Base-by-base conservation (phyloP, 1,284 basidiomycete species). In the Melampsora abietis-canadensis region DNA sequence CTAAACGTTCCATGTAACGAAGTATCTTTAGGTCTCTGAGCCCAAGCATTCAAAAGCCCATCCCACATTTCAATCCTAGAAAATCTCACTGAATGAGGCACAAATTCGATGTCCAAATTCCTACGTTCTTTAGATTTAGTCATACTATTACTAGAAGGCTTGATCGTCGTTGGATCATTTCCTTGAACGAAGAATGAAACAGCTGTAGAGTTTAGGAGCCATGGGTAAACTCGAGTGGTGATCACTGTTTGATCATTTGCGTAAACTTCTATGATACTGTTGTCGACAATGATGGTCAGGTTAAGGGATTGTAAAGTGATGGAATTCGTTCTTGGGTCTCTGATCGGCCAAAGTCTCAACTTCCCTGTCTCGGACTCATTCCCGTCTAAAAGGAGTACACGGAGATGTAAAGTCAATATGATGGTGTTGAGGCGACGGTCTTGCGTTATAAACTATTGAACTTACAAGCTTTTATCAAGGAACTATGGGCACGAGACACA, bases 261-360 rank as follows among this genome's bases (percentile, higher is more conserved):
- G 40, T 79, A 79, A 31, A 82, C 77, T 60, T 82, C 81, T n/a
- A 82, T 46, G 15, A 81, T 72, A 48, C 79, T 79, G 66, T 78
- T 78, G 69, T 82, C 81, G 44, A 81, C 69, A n/a, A 80, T 72
- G 14, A 82, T 77, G 0, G 76, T 77, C 31, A 81, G 66, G 34
- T 78, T 76, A 46, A 81, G 78, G 3, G 68, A 69, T 66, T 78
- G 37, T 19, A 34, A 44, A 7, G 40, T 40, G 5, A 24, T 64
- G 21, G 46, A 57, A 4, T 68, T 66, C 40, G 63, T 63, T 19
- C 21, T 14, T 31, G 68, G 40, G 19, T 64, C 59, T 40, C 54
- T 7, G 21, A 75, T 68, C 74, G 78, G 34, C 78, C 76, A 79
- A 47, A 79, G 78, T 37, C 68, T 57, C 8, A 78, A 74, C 57